Conservation (phyloP, 2,329 filamentous ascomycete genomes). For the Aschersonia sp. region DNA sequence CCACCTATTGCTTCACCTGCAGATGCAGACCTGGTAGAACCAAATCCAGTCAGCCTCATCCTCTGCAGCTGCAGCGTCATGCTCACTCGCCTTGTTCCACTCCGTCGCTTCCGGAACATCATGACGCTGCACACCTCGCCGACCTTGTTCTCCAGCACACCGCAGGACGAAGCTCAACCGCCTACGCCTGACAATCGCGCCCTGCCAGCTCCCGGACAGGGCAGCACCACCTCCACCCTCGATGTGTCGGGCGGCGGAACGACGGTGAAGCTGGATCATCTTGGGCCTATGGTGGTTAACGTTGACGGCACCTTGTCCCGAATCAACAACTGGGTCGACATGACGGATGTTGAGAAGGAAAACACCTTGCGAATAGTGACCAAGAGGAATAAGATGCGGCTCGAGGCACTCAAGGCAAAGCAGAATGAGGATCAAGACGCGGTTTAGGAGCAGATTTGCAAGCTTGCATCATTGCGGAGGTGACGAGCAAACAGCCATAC, state of each 20-base stretch:
- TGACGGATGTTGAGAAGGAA: conserved; percentile 52
- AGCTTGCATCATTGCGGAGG: too few species aligned
- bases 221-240: conserved; percentile 13
- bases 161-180: neutral
- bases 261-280: conserved; percentile 45
- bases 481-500: too few species aligned
- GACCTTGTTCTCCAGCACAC: neutral
- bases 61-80: neutral
- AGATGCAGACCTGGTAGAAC: neutral
- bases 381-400: conserved; percentile 51
- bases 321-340: conserved; percentile 59
- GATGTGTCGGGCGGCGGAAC: conserved; percentile 16
- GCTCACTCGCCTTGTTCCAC: neutral
- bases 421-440: conserved; percentile 3
- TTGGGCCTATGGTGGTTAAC: conserved; percentile 64
- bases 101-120: neutral
- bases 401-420: conserved; percentile 31
- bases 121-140: neutral
- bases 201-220: conserved; percentile 12
- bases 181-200: conserved; percentile 5
- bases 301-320: conserved; percentile 56
- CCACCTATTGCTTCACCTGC: neutral
- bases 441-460: neutral
- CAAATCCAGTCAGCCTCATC: neutral
- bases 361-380: conserved; percentile 54